Conservation (phyloP, 1,284 basidiomycete species). For the Cutaneotrichosporon sp. region DNA sequence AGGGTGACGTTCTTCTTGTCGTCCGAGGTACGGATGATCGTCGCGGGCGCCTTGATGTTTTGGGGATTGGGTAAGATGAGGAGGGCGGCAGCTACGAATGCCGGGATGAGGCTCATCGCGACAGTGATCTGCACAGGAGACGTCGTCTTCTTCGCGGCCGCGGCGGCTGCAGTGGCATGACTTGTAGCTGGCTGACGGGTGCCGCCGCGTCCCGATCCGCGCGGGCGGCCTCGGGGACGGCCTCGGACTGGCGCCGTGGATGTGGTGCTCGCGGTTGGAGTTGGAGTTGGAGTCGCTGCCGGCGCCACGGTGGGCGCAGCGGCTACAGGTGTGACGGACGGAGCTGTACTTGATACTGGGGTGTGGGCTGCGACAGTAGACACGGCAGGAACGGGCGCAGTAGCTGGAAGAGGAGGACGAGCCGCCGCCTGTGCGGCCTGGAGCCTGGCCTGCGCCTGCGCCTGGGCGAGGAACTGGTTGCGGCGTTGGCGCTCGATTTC, state of each 20-base stretch:
- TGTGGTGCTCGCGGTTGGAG: neutral
- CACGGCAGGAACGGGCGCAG: neutral
- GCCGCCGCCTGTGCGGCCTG: constrained; percentile 8
- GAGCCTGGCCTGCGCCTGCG: neutral
- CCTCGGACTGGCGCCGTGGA: constrained; percentile 16
- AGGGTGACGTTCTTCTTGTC: constrained; percentile 39
- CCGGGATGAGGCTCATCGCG: constrained; percentile 19
- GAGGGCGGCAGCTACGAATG: constrained; percentile 20
- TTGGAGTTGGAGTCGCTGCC: neutral
- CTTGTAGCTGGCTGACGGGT: constrained; percentile 8
- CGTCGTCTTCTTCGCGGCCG: neutral
- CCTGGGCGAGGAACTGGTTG: constrained; percentile 2
- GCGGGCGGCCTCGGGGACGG: constrained; percentile 24
- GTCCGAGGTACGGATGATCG: constrained; percentile 35
- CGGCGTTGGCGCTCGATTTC: constrained; percentile 16
- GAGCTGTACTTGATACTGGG: neutral
- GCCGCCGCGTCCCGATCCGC: constrained; percentile 24
- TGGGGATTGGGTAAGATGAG: constrained; percentile 29
- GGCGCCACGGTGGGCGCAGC: constrained; percentile 1
- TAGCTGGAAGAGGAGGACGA: neutral
- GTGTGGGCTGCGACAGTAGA: neutral
- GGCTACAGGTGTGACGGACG: constrained; percentile 12
- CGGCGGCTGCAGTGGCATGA: constrained; percentile 8
- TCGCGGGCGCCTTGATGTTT: constrained; percentile 33
- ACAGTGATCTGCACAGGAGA: constrained; percentile 26